Evolutionary conservation across 2,329 filamentous ascomycete species (phyloP), one percentile per base, ranked within the genome.

Genomic region (Hirsutella minnesotensis): DNA sequence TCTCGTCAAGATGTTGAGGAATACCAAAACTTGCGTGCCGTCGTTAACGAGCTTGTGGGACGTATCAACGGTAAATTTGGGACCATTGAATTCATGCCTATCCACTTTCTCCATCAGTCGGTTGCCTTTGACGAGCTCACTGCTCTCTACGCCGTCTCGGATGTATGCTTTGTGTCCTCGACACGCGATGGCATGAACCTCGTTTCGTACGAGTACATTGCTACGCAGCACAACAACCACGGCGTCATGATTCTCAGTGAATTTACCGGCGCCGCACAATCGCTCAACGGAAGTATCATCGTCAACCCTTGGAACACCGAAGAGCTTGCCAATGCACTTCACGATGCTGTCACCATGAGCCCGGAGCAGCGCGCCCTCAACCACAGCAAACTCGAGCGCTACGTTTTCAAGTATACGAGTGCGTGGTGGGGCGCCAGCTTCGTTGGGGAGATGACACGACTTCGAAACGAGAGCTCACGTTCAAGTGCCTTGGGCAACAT

Each of bases 171-270:
- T 13, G 90, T 94, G 30, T 94, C 85, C 9, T 95, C 86, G 3
- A 96, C 86, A n/a, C 83, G 92, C 40, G 92, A 98, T 59, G 92
- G 92, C 56, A 98, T 98, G 92, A 98, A 98, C 63, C 73, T 98
- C 24, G 92, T 96, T 29, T 94, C 88, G 1, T 96, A 95, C 65
- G 90, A 98, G 64, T 98, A 96, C 68, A 95, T 98, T 51, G 90
- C 90, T 20, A 87, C 86, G 3, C 90, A 98, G 59, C 78, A 86
- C 53, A 81, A 94, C 57, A 82, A 87, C 41, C 87, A 96, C 58
- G 92, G 92, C 46, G 83, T 87, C 47, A 83, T 98, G 77, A 89
- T 98, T 44, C 77, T 98, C 27, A 95, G 89, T 39, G 92, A 98
- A 61, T 96, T 98, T 58, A 89, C 92, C 0, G 92, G 92, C 36